Conservation (phyloP, 805 yeast species). For the Kluyveromyces starmeri region DNA sequence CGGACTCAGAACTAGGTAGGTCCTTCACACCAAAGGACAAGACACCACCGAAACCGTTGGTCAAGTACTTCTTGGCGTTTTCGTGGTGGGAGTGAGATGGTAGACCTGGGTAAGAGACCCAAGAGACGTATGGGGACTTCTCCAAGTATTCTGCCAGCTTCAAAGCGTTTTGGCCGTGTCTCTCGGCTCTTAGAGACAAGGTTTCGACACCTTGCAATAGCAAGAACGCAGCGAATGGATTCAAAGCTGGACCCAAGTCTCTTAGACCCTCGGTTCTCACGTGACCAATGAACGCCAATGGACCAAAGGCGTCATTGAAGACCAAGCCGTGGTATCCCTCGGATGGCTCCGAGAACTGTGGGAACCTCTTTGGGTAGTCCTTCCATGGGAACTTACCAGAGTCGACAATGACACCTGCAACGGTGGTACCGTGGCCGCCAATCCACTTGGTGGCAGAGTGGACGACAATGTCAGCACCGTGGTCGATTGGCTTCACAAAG, state of each 20-base stretch:
- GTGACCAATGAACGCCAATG: slow-evolving; percentile 68
- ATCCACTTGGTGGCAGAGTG: slow-evolving; percentile 98
- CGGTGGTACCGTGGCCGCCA: slow-evolving; percentile 93
- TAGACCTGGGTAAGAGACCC: slow-evolving; percentile 93
- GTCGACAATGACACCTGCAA: slow-evolving; percentile 86
- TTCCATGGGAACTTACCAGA: slow-evolving; percentile 91
- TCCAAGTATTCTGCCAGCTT: slow-evolving; percentile 73
- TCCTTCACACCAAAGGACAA: slow-evolving; percentile 84
- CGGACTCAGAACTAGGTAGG: slow-evolving; percentile 37
- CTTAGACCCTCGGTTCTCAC: slow-evolving; percentile 78
- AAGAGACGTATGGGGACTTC: slow-evolving; percentile 59
- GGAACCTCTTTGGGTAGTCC: slow-evolving; percentile 76
- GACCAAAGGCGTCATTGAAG: slow-evolving; percentile 74
- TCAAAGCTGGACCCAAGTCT: slow-evolving; percentile 84
- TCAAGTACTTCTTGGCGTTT: slow-evolving; percentile 73
- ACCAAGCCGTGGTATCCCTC: slow-evolving; percentile 90
- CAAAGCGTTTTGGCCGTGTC: slow-evolving; percentile 79
- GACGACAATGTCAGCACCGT: slow-evolving; percentile 85
- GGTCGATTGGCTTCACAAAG: slow-evolving; percentile 72
- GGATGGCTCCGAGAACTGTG: slow-evolving; percentile 84
- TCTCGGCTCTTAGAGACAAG: slow-evolving; percentile 83
- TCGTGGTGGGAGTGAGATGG: slow-evolving; percentile 69
- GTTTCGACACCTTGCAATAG: slow-evolving; percentile 91
- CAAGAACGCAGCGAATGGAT: slow-evolving; percentile 83
- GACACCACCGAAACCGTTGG: slow-evolving; percentile 77